Evolutionary conservation across 2,329 filamentous ascomycete genomes (phyloP).

Genomic region (Fusarium protoensiforme): DNA sequence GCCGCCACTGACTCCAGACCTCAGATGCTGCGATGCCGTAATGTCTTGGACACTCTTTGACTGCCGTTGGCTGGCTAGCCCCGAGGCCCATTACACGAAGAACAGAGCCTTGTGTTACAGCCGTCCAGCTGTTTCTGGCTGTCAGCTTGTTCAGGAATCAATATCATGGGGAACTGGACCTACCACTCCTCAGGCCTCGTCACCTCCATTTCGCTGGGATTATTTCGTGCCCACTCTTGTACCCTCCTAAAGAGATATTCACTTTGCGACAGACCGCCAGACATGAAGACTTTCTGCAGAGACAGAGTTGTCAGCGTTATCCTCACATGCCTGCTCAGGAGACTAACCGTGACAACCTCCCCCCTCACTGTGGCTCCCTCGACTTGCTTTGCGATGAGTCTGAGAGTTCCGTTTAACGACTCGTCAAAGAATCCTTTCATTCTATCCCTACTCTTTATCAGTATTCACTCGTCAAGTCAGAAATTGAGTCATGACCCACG

Average conservation of each 20-base stretch:
- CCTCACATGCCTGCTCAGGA: neutral
- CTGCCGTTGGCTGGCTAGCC: neutral
- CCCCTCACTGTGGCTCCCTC: neutral
- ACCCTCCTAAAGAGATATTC: neutral
- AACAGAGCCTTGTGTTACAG: slow-evolving; percentile 2
- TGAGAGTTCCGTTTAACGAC: neutral
- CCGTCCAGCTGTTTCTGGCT: neutral
- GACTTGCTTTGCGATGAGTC: slow-evolving; percentile 3
- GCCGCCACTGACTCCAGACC: neutral
- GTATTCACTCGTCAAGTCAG: neutral
- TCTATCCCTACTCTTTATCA: neutral
- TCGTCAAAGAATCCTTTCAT: neutral
- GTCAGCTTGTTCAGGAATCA: neutral
- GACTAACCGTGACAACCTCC: neutral
- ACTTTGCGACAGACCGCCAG: slow-evolving; percentile 1
- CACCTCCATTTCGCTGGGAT: neutral
- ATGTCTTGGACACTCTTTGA: neutral
- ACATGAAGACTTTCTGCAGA: slow-evolving; percentile 2
- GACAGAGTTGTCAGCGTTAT: neutral
- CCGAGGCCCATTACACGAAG: slow-evolving; percentile 2
- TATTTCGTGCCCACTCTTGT: neutral
- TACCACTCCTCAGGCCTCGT: slow-evolving; percentile 1
- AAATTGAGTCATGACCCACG: neutral
- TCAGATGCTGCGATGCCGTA: neutral
- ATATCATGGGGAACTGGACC: neutral